A percentile compares a stretch with the other conserved stretches of the same genome.
These are phyloP conservation scores for Populus nigra DNA, from an alignment of 345 rosid genomes.

Conservation along the genomic window DNA sequence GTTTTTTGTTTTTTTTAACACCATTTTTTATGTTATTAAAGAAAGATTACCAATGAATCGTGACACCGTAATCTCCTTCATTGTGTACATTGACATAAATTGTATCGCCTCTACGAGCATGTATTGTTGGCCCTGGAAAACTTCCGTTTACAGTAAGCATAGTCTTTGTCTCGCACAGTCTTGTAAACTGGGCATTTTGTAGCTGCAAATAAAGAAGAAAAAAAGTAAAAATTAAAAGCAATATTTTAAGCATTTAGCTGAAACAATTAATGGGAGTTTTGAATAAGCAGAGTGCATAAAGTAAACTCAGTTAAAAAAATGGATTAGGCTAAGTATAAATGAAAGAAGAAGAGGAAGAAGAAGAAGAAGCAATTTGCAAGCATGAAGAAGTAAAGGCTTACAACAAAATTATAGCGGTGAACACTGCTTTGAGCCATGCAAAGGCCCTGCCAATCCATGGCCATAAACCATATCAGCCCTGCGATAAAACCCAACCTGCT, in stretches of 20 bases:
- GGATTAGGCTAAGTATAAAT: background rate
- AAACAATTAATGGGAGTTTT: no score
- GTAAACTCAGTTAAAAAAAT: no score
- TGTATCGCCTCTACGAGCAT: conserved; percentile 40
- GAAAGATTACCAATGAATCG: conserved; percentile 48
- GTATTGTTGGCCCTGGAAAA: conserved; percentile 35
- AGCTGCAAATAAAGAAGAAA: conserved; percentile 15
- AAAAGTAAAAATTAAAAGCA: no score
- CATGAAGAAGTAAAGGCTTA: background rate
- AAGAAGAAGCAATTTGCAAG: background rate
- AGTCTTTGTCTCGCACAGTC: conserved; percentile 31
- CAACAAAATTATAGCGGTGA: conserved; percentile 16
- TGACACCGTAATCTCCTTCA: conserved; percentile 41
- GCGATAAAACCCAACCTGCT: background rate
- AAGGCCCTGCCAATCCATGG: background rate
- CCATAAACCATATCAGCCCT: background rate
- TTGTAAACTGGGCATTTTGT: conserved; percentile 28
- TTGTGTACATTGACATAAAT: conserved; percentile 46
- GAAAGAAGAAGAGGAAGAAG: background rate
- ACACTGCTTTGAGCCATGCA: background rate
- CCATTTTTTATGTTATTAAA: background rate
- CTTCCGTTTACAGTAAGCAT: conserved; percentile 35
- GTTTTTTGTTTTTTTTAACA: background rate
- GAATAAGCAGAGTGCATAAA: no score
- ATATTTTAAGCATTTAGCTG: background rate